These are phyloP conservation scores for Pichia rugopelliculosa DNA, from an alignment of 805 yeast species.

Conservation along the genomic window DNA sequence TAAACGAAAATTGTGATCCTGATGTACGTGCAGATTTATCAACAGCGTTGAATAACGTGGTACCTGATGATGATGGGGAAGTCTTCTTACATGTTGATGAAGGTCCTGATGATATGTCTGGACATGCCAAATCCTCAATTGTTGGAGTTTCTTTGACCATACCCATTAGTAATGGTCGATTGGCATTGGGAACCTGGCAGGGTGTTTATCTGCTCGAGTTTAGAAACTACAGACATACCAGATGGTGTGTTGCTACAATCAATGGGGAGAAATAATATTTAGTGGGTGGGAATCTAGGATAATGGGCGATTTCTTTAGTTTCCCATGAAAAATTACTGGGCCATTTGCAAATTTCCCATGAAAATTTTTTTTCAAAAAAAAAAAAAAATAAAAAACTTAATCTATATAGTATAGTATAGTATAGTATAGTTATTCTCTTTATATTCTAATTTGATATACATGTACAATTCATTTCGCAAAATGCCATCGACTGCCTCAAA, in stretches of 20 bases:
- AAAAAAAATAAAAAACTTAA: too few species aligned
- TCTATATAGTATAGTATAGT: too few species aligned
- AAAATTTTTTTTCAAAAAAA: background rate
- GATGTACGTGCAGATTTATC: conserved; percentile 69
- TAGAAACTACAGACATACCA: conserved; percentile 52
- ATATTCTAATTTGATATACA: background rate
- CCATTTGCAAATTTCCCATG: too few species aligned
- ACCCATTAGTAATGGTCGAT: conserved; percentile 61
- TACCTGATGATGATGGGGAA: conserved; percentile 52
- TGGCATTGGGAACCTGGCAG: conserved; percentile 81
- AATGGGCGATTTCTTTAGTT: background rate
- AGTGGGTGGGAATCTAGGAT: background rate
- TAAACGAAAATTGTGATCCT: conserved; percentile 76
- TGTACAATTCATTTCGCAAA: background rate
- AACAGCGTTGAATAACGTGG: conserved; percentile 52
- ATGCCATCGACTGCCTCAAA: conserved; percentile 2
- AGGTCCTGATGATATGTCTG: conserved; percentile 82
- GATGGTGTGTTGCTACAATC: conserved; percentile 66
- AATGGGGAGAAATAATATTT: conserved; percentile 42
- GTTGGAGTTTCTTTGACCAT: conserved; percentile 60
- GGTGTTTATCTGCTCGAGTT: conserved; percentile 75
- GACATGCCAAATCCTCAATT: conserved; percentile 58
- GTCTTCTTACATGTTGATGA: conserved; percentile 61
- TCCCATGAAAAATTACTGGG: too few species aligned
- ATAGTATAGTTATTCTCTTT: too few species aligned